Percentiles rank a stretch among this genome's conserved stretches.
Conservation (phyloP, 2,329 filamentous ascomycete genomes). For the Hypoxylon sp. region DNA sequence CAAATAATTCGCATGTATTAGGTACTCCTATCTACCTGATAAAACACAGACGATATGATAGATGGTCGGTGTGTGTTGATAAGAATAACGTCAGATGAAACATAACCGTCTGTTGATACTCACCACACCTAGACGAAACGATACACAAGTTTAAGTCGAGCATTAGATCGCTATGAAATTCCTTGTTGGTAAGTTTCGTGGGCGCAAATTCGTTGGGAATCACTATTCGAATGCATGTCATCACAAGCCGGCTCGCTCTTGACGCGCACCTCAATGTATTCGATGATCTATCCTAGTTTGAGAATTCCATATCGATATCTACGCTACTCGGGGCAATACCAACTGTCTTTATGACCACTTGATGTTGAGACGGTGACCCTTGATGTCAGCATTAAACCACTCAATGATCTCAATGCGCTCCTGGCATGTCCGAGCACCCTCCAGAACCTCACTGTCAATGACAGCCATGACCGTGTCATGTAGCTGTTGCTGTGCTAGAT, state of each 20-base stretch:
- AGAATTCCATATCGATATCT: background rate
- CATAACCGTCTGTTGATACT: background rate
- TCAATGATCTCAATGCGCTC: slow-evolving; percentile 17
- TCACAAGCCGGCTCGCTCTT: background rate
- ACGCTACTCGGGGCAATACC: background rate
- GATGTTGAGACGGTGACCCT: slow-evolving; percentile 16
- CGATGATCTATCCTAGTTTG: slow-evolving; percentile 2
- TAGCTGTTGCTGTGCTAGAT: slow-evolving; percentile 10
- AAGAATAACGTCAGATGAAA: slow-evolving; percentile 10
- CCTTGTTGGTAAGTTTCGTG: background rate
- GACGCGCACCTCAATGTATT: background rate
- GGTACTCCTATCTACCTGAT: background rate
- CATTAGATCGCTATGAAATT: slow-evolving; percentile 6
- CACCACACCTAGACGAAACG: background rate
- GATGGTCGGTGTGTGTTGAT: background rate
- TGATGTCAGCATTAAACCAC: slow-evolving; percentile 20
- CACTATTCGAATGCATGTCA: background rate
- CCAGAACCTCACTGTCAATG: slow-evolving; percentile 10
- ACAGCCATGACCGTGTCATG: slow-evolving; percentile 8
- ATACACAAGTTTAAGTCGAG: background rate
- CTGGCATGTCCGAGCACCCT: slow-evolving; percentile 10
- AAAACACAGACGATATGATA: background rate
- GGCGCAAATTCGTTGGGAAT: background rate
- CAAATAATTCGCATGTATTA: background rate
- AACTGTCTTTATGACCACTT: slow-evolving; percentile 11